phyloP scores from a whole-genome alignment of 2,329 filamentous ascomycete species.

The Diplodia scrobiculata region DNA sequence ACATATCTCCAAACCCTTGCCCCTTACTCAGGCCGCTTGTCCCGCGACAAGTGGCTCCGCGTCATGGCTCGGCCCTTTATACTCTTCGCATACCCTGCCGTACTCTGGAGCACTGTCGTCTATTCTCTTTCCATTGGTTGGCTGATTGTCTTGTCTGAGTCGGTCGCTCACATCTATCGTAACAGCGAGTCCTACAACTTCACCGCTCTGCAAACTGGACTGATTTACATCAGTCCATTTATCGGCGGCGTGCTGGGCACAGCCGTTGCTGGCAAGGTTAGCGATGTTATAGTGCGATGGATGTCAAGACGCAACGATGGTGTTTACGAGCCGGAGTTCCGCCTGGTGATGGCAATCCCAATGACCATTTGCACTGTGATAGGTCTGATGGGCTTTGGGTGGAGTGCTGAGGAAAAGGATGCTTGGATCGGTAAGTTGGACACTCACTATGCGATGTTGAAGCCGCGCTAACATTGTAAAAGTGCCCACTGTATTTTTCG shows the following conservation, averaged over 20 bases:
- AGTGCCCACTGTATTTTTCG: conserved; percentile 91
- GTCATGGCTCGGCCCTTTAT: conserved; percentile 80
- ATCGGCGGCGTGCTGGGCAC: conserved; percentile 88
- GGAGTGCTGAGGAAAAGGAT: conserved; percentile 75
- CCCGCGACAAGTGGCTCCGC: conserved; percentile 75
- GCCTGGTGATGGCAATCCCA: conserved; percentile 82
- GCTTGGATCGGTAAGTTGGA: conserved; percentile 65
- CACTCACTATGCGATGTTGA: not conserved
- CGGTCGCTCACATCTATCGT: conserved; percentile 77
- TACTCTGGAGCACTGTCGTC: conserved; percentile 83
- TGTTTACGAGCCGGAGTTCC: conserved; percentile 91
- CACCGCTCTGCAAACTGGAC: conserved; percentile 73
- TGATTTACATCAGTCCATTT: conserved; percentile 89
- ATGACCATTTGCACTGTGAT: conserved; percentile 76
- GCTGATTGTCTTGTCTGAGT: conserved; percentile 93
- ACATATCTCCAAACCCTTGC: conserved; percentile 74
- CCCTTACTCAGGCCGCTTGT: conserved; percentile 76
- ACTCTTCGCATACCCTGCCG: conserved; percentile 81
- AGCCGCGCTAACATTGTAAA: not conserved
- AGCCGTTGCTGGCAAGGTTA: conserved; percentile 83
- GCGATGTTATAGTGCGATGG: conserved; percentile 77
- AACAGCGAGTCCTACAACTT: conserved; percentile 74
- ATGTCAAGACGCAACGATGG: conserved; percentile 88
- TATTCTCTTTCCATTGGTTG: conserved; percentile 90
- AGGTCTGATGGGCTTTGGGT: conserved; percentile 95